Evolutionary conservation across 2,329 filamentous ascomycete genomes (phyloP).

Genomic region (Venturia pyrina): DNA sequence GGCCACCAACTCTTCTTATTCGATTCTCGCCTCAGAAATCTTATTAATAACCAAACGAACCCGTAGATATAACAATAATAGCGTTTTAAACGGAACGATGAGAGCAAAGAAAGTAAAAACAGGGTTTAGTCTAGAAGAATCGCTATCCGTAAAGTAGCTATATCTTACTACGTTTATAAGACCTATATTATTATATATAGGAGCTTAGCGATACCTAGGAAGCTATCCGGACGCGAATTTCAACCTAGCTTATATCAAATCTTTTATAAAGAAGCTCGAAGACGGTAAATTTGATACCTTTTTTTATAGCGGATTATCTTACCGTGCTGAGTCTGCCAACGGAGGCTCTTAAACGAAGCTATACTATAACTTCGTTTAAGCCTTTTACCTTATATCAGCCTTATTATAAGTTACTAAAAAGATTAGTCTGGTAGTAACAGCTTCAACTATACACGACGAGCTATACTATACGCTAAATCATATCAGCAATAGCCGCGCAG

Average conservation of each 20-base stretch:
- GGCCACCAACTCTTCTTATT: background rate
- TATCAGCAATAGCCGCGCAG: slow-evolving; percentile 40
- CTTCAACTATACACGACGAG: slow-evolving; percentile 45
- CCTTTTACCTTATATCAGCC: slow-evolving; percentile 44
- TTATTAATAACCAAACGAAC: slow-evolving; percentile 8
- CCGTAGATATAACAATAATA: background rate
- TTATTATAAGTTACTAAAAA: slow-evolving; percentile 38
- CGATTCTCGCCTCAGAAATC: too few relatives aligned
- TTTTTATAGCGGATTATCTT: slow-evolving; percentile 48
- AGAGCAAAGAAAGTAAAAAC: slow-evolving; percentile 2
- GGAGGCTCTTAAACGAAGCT: slow-evolving; percentile 47
- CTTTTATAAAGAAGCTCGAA: slow-evolving; percentile 45
- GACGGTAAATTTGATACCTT: slow-evolving; percentile 45
- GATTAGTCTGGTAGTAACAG: slow-evolving; percentile 45
- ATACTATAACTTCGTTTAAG: slow-evolving; percentile 49
- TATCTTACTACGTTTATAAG: slow-evolving; percentile 52
- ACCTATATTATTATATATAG: slow-evolving; percentile 45
- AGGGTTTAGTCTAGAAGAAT: background rate
- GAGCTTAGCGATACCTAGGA: slow-evolving; percentile 47
- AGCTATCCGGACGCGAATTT: slow-evolving; percentile 49
- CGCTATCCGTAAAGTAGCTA: slow-evolving; percentile 23
- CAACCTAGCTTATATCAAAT: slow-evolving; percentile 43
- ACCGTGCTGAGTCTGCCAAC: slow-evolving; percentile 47
- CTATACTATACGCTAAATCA: slow-evolving; percentile 46
- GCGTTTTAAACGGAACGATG: background rate